Percentiles rank a stretch among this genome's conserved stretches.
These are phyloP conservation scores for Sporobolus alterniflorus DNA, from an alignment of 202 grass and related monocot species.

Conservation along the genomic window DNA sequence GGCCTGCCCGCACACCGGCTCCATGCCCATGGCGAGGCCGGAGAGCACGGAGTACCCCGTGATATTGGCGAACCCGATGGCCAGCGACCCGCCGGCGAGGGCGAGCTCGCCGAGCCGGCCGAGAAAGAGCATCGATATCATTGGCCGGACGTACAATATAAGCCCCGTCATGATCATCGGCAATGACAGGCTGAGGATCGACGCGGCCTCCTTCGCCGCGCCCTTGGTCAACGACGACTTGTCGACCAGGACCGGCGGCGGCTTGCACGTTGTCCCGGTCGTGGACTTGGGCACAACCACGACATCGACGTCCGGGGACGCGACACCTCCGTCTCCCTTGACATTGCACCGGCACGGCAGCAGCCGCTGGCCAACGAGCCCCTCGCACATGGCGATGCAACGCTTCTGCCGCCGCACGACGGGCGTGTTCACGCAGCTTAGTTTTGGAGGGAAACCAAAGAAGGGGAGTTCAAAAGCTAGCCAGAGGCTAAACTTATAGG, in stretches of 20 bases:
- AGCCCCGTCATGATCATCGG: conserved; percentile 79
- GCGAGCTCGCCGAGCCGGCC: conserved; percentile 71
- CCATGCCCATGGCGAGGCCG: conserved; percentile 92
- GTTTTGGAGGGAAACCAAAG: conserved; percentile 47
- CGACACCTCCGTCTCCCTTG: conserved; percentile 1
- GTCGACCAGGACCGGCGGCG: conserved; percentile 25
- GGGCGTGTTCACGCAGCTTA: not conserved
- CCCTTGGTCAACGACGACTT: conserved; percentile 31
- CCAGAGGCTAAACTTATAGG: conserved; percentile 26
- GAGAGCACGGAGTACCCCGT: conserved; percentile 87
- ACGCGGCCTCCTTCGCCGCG: conserved; percentile 43
- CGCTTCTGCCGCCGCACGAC: not conserved
- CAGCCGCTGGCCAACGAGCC: conserved; percentile 9
- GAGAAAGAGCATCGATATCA: conserved; percentile 94
- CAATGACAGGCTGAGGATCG: conserved; percentile 65
- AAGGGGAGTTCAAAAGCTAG: conserved; percentile 21
- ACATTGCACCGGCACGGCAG: conserved; percentile 44
- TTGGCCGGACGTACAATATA: conserved; percentile 67
- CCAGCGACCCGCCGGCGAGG: conserved; percentile 85
- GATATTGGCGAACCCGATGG: conserved; percentile 96
- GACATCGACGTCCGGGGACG: not conserved
- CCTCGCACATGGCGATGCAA: conserved; percentile 47
- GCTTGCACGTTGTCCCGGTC: not conserved
- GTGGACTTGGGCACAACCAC: not conserved
- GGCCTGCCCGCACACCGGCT: conserved; percentile 92